Evolutionary conservation across 768 basidiomycete genomes (phyloP).

Genomic region (Gyrodon lividus): DNA sequence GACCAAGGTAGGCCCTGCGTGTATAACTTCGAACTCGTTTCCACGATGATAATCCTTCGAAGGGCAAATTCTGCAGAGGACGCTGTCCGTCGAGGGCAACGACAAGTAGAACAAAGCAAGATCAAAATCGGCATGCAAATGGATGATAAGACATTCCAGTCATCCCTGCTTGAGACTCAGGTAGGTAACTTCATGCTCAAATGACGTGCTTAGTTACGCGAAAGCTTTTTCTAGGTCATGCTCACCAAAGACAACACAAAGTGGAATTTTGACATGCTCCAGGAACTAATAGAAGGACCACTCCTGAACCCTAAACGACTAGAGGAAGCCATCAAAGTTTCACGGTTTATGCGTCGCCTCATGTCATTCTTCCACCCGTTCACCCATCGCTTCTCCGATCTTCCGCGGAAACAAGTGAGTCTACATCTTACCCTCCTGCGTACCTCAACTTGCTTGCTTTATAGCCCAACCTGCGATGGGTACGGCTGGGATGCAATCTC

Average conservation of each 20-base stretch:
- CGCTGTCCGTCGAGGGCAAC: slow-evolving; percentile 80
- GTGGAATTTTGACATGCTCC: slow-evolving; percentile 89
- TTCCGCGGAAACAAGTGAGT: slow-evolving; percentile 64
- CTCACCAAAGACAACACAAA: slow-evolving; percentile 84
- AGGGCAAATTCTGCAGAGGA: slow-evolving; percentile 86
- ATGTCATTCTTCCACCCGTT: slow-evolving; percentile 94
- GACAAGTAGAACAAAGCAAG: slow-evolving; percentile 88
- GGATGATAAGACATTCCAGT: slow-evolving; percentile 92
- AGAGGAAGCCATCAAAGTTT: slow-evolving; percentile 91
- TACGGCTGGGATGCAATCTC: slow-evolving; percentile 78
- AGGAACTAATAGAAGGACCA: slow-evolving; percentile 90
- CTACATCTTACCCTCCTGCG: slow-evolving; percentile 1
- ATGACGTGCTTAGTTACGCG: background rate
- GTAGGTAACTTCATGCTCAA: slow-evolving; percentile 37
- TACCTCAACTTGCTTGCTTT: background rate
- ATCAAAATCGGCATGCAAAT: slow-evolving; percentile 90
- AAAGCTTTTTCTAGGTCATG: slow-evolving; percentile 59
- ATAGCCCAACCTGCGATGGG: slow-evolving; percentile 82
- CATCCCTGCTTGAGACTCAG: slow-evolving; percentile 81
- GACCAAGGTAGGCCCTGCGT: slow-evolving; percentile 55
- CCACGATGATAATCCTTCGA: background rate
- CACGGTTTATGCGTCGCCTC: slow-evolving; percentile 86
- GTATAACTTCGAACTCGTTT: background rate
- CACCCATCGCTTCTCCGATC: slow-evolving; percentile 81
- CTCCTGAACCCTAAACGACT: slow-evolving; percentile 86